Base-by-base conservation (phyloP, 2,329 filamentous ascomycete genomes). In the Cladophialophora immunda region DNA sequence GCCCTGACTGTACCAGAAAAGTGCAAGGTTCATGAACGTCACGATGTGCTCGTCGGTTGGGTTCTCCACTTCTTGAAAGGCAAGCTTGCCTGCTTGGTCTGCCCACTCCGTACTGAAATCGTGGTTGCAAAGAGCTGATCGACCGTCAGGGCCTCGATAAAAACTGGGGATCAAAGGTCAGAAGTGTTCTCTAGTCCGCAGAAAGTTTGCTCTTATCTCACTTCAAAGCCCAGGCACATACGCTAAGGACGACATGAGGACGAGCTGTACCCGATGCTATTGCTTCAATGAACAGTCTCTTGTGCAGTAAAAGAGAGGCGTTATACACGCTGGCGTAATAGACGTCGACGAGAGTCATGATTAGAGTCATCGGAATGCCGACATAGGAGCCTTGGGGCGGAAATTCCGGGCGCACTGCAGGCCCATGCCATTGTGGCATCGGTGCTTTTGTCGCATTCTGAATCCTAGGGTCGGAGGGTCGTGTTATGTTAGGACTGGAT, bases 1-100 rank as follows among this genome's bases (percentile, higher is more conserved):
- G 19, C 65, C 65, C 30, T 67, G 65, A n/a, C 62, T 65, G 54
- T 68, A 68, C 65, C 65, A 68, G 38, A 65, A 68, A 5, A 68
- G 57, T 9, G 47, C 34, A n/a, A 68, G 65, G 13, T 57, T 60
- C 55, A 62, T 50, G 32, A 61, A 68, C 36, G 65, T 61, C 8
- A 68, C 65, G 5, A 68, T 32, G 45, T 61, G 66, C 13, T 68
- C 65, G 32, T 65, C 61, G 2, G 66, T 52, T 7, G 62, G 61
- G 17, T 47, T 57, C 53, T 68, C 65, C 17, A 65, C 27, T 13
- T 64, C 65, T 19, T 61, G 52, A 19, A 68, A 62, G 4, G 57
- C 65, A 19, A 68, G 53, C 36, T 68, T 64, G 7, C 65, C 65
- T 47, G 65, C 65, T 13, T 47, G 55, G 9, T 57, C 58, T 25